phyloP scores from a whole-genome alignment of 2,329 filamentous ascomycete species.

The Rhinocladiella mackenziei region DNA sequence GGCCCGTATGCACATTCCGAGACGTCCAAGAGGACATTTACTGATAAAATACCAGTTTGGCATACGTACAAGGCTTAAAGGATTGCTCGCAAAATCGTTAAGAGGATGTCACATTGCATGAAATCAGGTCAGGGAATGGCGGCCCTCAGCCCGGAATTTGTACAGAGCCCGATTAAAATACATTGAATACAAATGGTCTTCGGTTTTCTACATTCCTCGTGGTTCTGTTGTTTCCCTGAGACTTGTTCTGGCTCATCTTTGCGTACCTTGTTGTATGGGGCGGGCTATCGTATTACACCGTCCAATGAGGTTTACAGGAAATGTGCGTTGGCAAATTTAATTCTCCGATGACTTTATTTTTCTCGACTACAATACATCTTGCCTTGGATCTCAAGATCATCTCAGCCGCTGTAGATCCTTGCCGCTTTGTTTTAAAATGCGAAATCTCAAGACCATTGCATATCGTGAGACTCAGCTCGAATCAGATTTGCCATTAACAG shows the following conservation, averaged over 20 bases:
- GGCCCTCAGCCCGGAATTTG: constrained; percentile 12
- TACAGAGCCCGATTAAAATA: constrained; percentile 23
- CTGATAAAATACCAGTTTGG: constrained; percentile 53
- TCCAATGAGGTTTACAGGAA: no score
- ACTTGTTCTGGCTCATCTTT: not conserved
- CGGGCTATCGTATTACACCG: no score
- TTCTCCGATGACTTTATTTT: constrained; percentile 9
- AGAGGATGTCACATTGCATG: constrained; percentile 6
- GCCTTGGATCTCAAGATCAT: not conserved
- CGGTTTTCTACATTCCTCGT: not conserved
- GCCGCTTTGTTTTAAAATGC: constrained; percentile 58
- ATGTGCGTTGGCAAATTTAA: constrained; percentile 24
- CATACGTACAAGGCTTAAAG: constrained; percentile 60
- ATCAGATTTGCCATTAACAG: constrained; percentile 61
- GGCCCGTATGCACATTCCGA: constrained; percentile 52
- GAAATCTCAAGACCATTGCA: constrained; percentile 77
- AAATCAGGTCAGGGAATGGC: constrained; percentile 16
- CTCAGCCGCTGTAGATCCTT: not conserved
- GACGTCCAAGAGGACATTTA: not conserved
- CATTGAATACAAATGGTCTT: constrained; percentile 3
- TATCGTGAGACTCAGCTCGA: constrained; percentile 62
- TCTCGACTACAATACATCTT: constrained; percentile 1
- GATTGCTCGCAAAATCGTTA: not conserved
- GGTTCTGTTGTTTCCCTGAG: not conserved
- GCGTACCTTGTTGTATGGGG: constrained; percentile 3